Conservation (phyloP, 2,329 filamentous ascomycete species). For the Botryotinia globosa region DNA sequence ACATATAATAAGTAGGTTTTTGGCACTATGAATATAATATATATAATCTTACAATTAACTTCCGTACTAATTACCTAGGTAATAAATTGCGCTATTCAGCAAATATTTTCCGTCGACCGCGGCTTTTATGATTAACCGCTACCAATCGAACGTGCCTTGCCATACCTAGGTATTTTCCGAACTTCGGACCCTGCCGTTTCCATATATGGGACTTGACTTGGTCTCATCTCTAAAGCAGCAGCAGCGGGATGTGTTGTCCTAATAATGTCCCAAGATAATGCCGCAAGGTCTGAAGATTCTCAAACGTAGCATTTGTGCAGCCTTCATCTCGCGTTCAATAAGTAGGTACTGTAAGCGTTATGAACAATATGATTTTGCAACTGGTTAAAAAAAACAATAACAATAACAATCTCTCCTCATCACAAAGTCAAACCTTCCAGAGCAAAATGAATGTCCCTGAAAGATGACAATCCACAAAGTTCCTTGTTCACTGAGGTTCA, state of each 20-base stretch:
- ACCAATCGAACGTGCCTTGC: neutral
- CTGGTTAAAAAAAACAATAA: no score
- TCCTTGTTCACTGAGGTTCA: neutral
- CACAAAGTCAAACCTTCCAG: neutral
- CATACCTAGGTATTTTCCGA: neutral
- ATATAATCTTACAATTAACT: neutral
- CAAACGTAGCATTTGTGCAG: no score
- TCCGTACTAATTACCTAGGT: neutral
- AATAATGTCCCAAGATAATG: neutral
- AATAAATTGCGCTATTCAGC: neutral
- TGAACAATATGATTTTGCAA: neutral
- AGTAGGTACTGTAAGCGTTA: neutral
- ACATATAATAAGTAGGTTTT: neutral
- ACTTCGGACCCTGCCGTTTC: constrained; percentile 6
- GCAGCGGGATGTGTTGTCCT: neutral
- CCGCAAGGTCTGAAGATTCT: no score
- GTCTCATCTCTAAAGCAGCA: neutral
- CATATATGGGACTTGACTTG: neutral
- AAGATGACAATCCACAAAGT: neutral
- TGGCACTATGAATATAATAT: neutral
- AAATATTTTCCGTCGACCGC: constrained; percentile 5
- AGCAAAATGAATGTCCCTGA: neutral
- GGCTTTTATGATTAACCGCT: neutral
- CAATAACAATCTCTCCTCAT: no score
- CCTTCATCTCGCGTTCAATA: neutral